Evolutionary conservation across 179 eudicot species (phyloP).

Genomic region (Silene noctiflora): DNA sequence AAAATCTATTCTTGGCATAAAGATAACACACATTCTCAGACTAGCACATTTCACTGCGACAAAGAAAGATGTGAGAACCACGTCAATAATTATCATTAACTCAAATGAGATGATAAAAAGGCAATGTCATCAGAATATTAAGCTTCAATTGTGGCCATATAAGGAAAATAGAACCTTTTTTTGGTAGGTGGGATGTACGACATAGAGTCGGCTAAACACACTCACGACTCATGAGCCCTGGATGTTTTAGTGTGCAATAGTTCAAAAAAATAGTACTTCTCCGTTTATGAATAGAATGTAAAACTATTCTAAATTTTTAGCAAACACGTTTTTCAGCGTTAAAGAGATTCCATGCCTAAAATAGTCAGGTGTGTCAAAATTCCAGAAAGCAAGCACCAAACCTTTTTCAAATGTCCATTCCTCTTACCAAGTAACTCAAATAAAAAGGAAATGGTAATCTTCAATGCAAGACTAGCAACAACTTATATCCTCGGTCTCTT

Average conservation of each 20-base stretch:
- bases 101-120: not conserved
- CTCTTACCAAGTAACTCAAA: not conserved
- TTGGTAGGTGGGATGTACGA: not conserved
- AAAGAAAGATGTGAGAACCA: constrained; percentile 31
- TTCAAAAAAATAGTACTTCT: not conserved
- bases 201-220: not conserved
- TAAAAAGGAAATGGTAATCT: not conserved
- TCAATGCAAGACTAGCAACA: not conserved
- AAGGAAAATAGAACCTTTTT: not conserved
- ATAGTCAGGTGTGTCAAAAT: not conserved
- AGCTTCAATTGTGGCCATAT: constrained; percentile 6
- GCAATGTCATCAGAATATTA: not conserved
- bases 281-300: constrained; percentile 1
- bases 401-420: not conserved
- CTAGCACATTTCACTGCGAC: constrained; percentile 81
- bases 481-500: not conserved
- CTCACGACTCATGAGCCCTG: not conserved
- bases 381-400: not conserved
- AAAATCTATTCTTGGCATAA: constrained; percentile 88
- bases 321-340: not conserved
- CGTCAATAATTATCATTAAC: not conserved
- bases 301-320: not conserved
- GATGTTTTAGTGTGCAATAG: constrained; percentile 1
- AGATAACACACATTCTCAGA: constrained; percentile 55
- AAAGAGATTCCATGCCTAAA: not conserved